A percentile compares a stretch with the other conserved stretches of the same genome.
Conservation (phyloP, 164 flowering plant genomes). For the Nymphaea colorata region DNA sequence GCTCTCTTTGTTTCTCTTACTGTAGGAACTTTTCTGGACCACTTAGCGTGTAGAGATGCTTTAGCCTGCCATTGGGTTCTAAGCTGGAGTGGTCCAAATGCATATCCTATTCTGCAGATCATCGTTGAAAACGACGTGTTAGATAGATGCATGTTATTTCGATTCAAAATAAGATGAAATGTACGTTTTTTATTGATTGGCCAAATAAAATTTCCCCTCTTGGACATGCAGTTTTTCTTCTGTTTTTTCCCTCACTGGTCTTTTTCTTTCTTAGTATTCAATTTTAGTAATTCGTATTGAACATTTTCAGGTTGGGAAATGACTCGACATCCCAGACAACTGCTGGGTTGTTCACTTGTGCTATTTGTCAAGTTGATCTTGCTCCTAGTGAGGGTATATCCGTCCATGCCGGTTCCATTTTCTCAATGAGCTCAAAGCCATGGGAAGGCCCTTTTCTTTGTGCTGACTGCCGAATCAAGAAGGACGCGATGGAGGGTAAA, state of each 20-base stretch:
- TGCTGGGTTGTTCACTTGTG: conserved; percentile 62
- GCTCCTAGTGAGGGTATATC: conserved; percentile 87
- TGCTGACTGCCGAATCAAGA: conserved; percentile 52
- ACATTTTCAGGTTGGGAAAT: conserved; percentile 43
- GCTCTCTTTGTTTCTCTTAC: no score
- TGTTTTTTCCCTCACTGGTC: neutral
- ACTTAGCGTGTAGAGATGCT: no score
- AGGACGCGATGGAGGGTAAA: conserved; percentile 84
- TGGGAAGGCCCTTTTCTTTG: conserved; percentile 97
- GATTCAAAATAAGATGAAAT: no score
- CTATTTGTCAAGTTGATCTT: conserved; percentile 76
- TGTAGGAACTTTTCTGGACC: no score
- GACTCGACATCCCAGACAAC: conserved; percentile 32
- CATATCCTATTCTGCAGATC: no score
- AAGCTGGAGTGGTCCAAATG: no score
- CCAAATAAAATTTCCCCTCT: no score
- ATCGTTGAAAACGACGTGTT: no score
- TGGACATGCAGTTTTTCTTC: no score
- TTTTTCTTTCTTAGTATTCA: neutral
- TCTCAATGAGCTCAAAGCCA: conserved; percentile 73
- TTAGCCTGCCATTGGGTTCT: no score
- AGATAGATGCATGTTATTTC: no score
- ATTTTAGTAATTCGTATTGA: neutral
- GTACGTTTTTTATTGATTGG: no score
- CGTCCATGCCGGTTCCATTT: conserved; percentile 80